Evolutionary conservation across 148 eudicot species (phyloP).

Genomic region (Rhododendron kiyosumense): DNA sequence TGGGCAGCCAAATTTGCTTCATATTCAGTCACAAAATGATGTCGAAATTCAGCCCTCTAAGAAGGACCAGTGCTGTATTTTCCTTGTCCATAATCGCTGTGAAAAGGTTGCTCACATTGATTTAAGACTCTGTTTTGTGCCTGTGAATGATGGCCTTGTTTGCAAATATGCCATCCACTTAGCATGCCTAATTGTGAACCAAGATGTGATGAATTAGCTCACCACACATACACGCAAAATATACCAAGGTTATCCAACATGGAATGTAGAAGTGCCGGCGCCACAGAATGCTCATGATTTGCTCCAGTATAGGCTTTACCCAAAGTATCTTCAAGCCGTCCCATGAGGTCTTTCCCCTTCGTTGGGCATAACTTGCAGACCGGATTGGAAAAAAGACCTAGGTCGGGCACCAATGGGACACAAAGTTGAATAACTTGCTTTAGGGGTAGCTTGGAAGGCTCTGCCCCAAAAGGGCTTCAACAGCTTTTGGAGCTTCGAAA

Average conservation of each 20-base stretch:
- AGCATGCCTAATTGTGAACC: background rate
- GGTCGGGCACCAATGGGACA: background rate
- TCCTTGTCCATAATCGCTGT: background rate
- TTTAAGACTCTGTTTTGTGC: background rate
- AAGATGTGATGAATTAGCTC: background rate
- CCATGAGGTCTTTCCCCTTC: background rate
- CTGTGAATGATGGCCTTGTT: background rate
- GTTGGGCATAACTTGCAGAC: background rate
- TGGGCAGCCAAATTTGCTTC: background rate
- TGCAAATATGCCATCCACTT: background rate
- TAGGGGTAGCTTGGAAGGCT: background rate
- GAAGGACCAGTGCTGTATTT: background rate
- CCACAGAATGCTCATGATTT: background rate
- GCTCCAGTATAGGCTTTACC: background rate
- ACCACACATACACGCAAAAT: background rate
- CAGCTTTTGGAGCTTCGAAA: background rate
- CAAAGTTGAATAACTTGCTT: conserved; percentile 2
- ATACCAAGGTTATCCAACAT: background rate
- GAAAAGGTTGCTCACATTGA: background rate
- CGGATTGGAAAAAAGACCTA: background rate
- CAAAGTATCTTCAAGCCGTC: background rate
- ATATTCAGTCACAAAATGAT: background rate
- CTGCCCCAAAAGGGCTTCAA: background rate
- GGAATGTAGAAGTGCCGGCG: background rate
- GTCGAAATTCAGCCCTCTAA: background rate